These are phyloP conservation scores for Hypoxylon trugodes DNA, from an alignment of 495 filamentous ascomycete species.

Conservation along the genomic window DNA sequence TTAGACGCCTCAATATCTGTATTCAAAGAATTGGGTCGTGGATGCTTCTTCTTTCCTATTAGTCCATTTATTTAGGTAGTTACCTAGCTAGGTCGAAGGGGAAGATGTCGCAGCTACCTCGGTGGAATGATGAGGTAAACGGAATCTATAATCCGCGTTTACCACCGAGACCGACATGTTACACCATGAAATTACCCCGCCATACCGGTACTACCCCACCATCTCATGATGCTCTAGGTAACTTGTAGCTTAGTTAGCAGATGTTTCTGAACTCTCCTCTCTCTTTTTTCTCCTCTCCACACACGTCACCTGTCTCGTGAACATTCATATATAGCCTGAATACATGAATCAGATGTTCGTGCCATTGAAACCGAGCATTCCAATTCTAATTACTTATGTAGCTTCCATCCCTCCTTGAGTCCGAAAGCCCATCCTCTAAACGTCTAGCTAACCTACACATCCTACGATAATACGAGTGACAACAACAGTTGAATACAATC, in stretches of 20 bases:
- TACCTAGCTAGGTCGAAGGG: background rate
- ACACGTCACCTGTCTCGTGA: conserved; percentile 35
- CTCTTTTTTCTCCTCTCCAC: conserved; percentile 20
- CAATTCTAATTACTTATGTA: conserved; percentile 21
- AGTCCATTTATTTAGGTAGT: background rate
- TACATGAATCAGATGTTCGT: conserved; percentile 17
- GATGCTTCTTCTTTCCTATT: background rate
- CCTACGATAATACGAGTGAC: conserved; percentile 1
- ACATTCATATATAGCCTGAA: conserved; percentile 41
- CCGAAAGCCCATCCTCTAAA: background rate
- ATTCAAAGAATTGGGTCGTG: background rate
- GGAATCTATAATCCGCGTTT: conserved; percentile 32
- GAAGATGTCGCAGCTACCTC: conserved; percentile 7
- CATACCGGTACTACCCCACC: conserved; percentile 30
- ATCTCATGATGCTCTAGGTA: conserved; percentile 26
- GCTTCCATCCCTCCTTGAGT: conserved; percentile 19
- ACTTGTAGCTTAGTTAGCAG: conserved; percentile 8
- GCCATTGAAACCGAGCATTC: conserved; percentile 9
- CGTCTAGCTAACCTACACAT: conserved; percentile 5
- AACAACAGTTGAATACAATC: background rate
- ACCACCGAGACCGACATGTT: too few relatives aligned
- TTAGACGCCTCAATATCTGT: too few relatives aligned
- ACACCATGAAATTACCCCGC: conserved; percentile 40
- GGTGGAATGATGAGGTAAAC: conserved; percentile 37
- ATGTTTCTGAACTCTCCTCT: too few relatives aligned